Evolutionary conservation across 2,329 filamentous ascomycete species (phyloP).

Genomic region (Colletotrichum camelliae): DNA sequence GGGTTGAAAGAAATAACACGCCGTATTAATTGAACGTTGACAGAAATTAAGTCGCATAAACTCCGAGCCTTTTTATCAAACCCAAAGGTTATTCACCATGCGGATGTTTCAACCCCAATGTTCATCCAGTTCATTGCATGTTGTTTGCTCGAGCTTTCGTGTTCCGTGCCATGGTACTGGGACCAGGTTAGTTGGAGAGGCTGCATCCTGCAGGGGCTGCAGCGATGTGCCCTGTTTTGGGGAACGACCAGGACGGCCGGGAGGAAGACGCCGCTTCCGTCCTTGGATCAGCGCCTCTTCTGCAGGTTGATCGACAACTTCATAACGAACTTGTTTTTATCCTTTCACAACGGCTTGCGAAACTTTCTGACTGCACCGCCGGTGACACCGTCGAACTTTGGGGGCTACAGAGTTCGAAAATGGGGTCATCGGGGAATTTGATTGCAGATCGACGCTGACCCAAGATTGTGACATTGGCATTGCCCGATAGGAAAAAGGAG

Average conservation of each 20-base stretch:
- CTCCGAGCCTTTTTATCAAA: background rate
- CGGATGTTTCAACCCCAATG: background rate
- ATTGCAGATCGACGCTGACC: background rate
- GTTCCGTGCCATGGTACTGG: background rate
- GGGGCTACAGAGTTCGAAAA: background rate
- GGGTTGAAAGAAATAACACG: background rate
- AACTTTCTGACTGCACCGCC: background rate
- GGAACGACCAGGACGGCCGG: background rate
- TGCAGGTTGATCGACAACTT: background rate
- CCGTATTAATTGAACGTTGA: background rate
- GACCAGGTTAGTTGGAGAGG: background rate
- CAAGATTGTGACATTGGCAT: background rate
- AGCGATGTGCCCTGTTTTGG: background rate
- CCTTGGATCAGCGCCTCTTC: background rate
- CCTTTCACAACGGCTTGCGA: background rate
- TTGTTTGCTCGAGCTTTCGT: background rate
- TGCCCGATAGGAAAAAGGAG: background rate
- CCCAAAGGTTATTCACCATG: background rate
- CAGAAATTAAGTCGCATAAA: background rate
- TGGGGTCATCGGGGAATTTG: conserved; percentile 1
- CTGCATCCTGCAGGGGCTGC: background rate
- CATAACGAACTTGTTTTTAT: background rate
- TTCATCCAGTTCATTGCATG: background rate
- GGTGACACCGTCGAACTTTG: background rate
- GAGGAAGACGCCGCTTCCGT: background rate